Percentiles rank a stretch among this genome's conserved stretches.
phyloP scores from a whole-genome alignment of 202 grass and related monocot genomes.

The Dendrocalamus latiflorus region DNA sequence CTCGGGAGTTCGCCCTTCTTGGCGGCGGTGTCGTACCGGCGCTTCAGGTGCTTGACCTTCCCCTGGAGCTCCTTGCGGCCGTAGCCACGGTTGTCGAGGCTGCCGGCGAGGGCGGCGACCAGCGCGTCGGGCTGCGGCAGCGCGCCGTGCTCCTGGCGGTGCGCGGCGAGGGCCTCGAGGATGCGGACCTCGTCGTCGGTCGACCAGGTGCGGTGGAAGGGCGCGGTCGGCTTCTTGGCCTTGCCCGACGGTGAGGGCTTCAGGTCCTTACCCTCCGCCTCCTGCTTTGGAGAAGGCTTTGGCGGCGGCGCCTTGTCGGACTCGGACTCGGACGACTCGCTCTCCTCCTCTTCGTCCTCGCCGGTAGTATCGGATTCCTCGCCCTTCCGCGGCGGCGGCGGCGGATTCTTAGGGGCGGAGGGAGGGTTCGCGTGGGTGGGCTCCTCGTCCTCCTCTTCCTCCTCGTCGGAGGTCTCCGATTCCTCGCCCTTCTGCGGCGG shows the following conservation, averaged over 20 bases:
- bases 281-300: background rate
- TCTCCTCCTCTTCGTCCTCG: constrained; percentile 24
- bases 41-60: constrained; percentile 34
- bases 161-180: constrained; percentile 34
- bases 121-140: constrained; percentile 32
- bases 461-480: constrained; percentile 23
- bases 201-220: constrained; percentile 39
- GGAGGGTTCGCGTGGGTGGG: background rate
- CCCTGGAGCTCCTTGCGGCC: constrained; percentile 19
- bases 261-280: background rate
- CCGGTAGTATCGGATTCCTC: background rate
- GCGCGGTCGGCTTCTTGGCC: background rate
- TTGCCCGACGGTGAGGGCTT: constrained; percentile 1
- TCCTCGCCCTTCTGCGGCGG: background rate
- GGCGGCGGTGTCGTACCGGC: background rate
- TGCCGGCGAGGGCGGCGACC: constrained; percentile 6
- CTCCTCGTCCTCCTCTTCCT: background rate
- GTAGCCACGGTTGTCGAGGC: constrained; percentile 20
- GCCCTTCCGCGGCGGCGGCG: background rate
- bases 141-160: constrained; percentile 33
- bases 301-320: background rate
- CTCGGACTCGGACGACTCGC: constrained; percentile 16
- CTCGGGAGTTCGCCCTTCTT: constrained; percentile 29
- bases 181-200: constrained; percentile 46
- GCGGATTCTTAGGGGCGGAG: constrained; percentile 3